Base-by-base conservation (phyloP, 176 grass and related monocot species). In the Pharus latifolius region DNA sequence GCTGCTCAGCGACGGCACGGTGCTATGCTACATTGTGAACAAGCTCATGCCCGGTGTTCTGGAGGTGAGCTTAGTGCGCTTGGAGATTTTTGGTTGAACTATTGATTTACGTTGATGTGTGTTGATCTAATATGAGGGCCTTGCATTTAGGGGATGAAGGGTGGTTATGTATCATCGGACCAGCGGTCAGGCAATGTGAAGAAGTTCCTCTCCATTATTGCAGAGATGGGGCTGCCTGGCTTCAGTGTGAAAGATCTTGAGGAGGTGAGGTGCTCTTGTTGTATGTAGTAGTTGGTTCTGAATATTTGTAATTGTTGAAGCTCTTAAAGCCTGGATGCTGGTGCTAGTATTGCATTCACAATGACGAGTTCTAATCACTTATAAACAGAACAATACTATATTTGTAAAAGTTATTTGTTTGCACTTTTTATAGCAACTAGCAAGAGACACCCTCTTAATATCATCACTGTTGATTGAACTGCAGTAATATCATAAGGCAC, bases 181-280 rank as follows among this genome's bases (percentile, higher is more conserved):
- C 75, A 88, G 68, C 50, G 66, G 56, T 67, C 34, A 4, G 72
- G 37, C 14, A 87, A 68, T 60, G 73, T 97, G 54, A 92, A 89
- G 70, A 97, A 85, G 40, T 97, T 92, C 56, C 77, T 90, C 37
- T 65, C 83, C 17, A 69, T 87, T 40, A 51, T 97, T 79, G 89
- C 84, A 19, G 89, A 87, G 60, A 78, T 84, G 35, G 83, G 86
- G 1, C 63, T 97, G 76, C 89, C 80, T 34, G 74, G 77, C 55
- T 97, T 97, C 79, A 87, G 70, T 43, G 38, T 83, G 35, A 82
- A 53, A 25, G 93, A 92, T 56, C 75, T 97, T 15, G 93, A 97
- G 49, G 86, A 97, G 86, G 93, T 92, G 51, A 66, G 65, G 16
- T 72, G 61, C 30, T 27, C 6, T 47, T 74, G 13, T 79, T 27